These are phyloP conservation scores for Periconia sp. DNA, from an alignment of 2,329 filamentous ascomycete genomes.

Conservation along the genomic window DNA sequence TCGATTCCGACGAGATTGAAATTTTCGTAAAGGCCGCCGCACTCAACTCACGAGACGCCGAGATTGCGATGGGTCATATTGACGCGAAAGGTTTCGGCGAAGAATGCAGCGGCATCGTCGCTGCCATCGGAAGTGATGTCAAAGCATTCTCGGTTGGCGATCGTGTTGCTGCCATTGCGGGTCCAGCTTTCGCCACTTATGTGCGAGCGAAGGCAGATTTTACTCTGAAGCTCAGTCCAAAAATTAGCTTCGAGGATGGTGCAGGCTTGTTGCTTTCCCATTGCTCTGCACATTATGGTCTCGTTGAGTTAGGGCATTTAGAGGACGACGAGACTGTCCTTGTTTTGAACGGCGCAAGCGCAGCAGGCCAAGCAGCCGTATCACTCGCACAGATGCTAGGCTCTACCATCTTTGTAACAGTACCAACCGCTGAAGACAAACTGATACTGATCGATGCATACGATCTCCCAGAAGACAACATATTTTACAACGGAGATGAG, in stretches of 20 bases:
- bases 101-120: constrained; percentile 20
- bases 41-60: constrained; percentile 3
- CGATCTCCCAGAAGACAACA: constrained; percentile 28
- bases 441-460: constrained; percentile 16
- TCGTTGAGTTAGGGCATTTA: constrained; percentile 33
- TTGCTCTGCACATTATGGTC: constrained; percentile 26
- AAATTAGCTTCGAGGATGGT: constrained; percentile 24
- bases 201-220: constrained; percentile 17
- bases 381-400: constrained; percentile 24
- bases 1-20: constrained; percentile 30
- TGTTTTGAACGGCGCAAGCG: constrained; percentile 30
- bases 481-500: constrained; percentile 30
- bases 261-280: constrained; percentile 24
- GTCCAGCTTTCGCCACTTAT: constrained; percentile 21
- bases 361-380: constrained; percentile 34
- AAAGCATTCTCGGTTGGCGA: constrained; percentile 22
- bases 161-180: constrained; percentile 24
- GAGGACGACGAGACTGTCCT: constrained; percentile 34
- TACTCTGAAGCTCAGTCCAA: constrained; percentile 11
- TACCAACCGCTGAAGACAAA: constrained; percentile 25
- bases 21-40: constrained; percentile 36
- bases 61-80: constrained; percentile 27
- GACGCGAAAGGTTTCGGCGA: constrained; percentile 3
- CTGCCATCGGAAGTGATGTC: constrained; percentile 15
- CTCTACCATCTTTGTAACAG: constrained; percentile 26